Evolutionary conservation across 2,329 filamentous ascomycete species (phyloP).

Genomic region (Truncatella angustata): DNA sequence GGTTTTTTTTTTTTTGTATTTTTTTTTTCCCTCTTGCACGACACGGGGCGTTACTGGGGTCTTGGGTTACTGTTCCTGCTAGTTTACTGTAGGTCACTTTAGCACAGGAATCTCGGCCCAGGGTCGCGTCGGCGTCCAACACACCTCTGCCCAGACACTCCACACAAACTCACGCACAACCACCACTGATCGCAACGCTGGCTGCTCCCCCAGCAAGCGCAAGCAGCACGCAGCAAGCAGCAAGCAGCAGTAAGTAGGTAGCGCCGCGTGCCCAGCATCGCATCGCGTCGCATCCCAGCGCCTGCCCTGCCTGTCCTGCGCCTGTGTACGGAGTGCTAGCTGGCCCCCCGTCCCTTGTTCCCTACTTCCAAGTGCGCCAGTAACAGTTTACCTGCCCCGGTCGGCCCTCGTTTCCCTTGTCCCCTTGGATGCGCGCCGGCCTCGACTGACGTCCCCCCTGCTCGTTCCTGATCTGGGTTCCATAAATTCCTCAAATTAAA

Average conservation of each 20-base stretch:
- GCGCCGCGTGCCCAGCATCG: too few species aligned
- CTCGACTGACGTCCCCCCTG: slow-evolving; percentile 26
- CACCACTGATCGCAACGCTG: slow-evolving; percentile 1
- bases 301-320: slow-evolving; percentile 5
- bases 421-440: slow-evolving; percentile 15
- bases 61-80: neutral
- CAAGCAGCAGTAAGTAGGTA: too few species aligned
- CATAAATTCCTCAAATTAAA: slow-evolving; percentile 34
- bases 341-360: slow-evolving; percentile 1
- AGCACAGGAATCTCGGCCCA: slow-evolving; percentile 32
- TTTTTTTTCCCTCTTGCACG: neutral
- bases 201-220: neutral
- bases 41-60: neutral
- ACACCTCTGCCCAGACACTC: too few species aligned
- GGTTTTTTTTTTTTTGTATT: too few species aligned
- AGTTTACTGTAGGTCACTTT: neutral
- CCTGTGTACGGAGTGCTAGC: neutral
- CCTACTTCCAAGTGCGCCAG: slow-evolving; percentile 10
- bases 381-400: slow-evolving; percentile 26
- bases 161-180: neutral
- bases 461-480: slow-evolving; percentile 25
- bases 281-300: neutral
- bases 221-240: neutral
- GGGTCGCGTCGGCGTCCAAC: slow-evolving; percentile 27
- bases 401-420: slow-evolving; percentile 31